Percentiles rank a stretch among this genome's conserved stretches.
Evolutionary conservation across 352 stramenopile species (phyloP).

Genomic region (Phytophthora boehmeriae): DNA sequence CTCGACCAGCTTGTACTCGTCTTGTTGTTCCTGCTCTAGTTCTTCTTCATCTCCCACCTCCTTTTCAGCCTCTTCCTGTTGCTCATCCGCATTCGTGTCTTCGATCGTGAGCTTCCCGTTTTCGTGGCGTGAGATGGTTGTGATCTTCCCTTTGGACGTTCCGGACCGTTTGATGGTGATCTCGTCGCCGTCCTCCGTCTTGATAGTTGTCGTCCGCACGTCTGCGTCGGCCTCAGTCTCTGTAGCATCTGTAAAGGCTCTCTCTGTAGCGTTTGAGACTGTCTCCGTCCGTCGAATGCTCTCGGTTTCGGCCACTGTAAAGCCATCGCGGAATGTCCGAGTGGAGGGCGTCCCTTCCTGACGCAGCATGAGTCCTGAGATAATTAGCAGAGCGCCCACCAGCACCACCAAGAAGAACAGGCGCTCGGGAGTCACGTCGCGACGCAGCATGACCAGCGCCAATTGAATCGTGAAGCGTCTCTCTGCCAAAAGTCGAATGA

Average conservation of each 20-base stretch:
- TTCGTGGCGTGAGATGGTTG: slow-evolving; percentile 71
- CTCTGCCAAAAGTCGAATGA: not conserved
- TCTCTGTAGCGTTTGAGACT: slow-evolving; percentile 11
- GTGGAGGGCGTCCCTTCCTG: slow-evolving; percentile 44
- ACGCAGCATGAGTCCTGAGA: slow-evolving; percentile 67
- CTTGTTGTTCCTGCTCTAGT: slow-evolving; percentile 9
- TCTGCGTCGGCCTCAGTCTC: slow-evolving; percentile 22
- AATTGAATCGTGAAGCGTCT: slow-evolving; percentile 5
- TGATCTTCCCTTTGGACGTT: slow-evolving; percentile 67
- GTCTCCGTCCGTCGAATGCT: slow-evolving; percentile 49
- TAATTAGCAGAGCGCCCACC: slow-evolving; percentile 53
- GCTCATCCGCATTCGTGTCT: slow-evolving; percentile 25
- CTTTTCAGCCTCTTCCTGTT: not conserved
- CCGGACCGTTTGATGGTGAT: slow-evolving; percentile 75
- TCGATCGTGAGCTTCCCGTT: slow-evolving; percentile 83
- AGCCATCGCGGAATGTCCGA: slow-evolving; percentile 74
- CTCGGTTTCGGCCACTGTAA: slow-evolving; percentile 69
- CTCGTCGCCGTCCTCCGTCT: slow-evolving; percentile 76
- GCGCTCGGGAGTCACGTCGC: slow-evolving; percentile 48
- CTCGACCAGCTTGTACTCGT: slow-evolving; percentile 32
- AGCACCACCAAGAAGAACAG: slow-evolving; percentile 63
- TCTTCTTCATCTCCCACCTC: not conserved
- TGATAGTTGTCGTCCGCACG: slow-evolving; percentile 71
- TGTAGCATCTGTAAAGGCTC: slow-evolving; percentile 10
- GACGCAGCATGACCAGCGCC: slow-evolving; percentile 26